Evolutionary conservation across 805 yeast species (phyloP), one percentile per base, ranked within the genome.

Genomic region (Candida taoyuanica): DNA sequence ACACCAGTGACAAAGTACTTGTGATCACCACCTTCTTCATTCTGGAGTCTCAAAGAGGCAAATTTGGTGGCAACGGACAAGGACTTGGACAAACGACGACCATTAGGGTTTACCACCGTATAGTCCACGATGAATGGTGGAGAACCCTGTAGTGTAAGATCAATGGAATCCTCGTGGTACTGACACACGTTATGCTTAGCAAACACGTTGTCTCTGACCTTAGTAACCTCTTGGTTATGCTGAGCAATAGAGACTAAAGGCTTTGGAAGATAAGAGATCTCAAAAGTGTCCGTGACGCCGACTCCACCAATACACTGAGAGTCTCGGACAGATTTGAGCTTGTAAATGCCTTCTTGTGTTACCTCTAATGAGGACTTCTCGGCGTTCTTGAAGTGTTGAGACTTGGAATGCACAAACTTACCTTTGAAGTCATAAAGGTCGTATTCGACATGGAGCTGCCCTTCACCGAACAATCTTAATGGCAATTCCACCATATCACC

Each of bases 101-200:
- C 86, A 50, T 62, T 66, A 6, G 93, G 89, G 28, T 69, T 61
- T 19, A 62, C 62, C 13, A 83, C 60, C n/a, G 75, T 73, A 56
- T 87, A 86, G 28, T 74, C 77, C 18, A 88, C 63, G n/a, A 73
- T 60, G 47, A 86, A 86, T 17, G 91, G 89, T 1, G 79, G 68
- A 5, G 73, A 59, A 2, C 87, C 91, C 28, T 61, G 62, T 25
- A 83, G 57, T 2, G 68, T 55, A 24, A 84, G 44, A 37, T 73
- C 81, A 23, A 76, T 55, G 2, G 70, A 62, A 38, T 68, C 71
- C 38, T 71, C 76, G 21, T 60, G 64, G 29, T 64, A 67, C 47
- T 72, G 74, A 47, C 82, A 76, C 12, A 74, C 69, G 24, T 61
- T 60, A 9, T 58, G 47, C 28, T 69, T 65, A 3, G 48, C 40